Base-by-base conservation (phyloP, 257 asterid species). In the Forsythia suspensa region DNA sequence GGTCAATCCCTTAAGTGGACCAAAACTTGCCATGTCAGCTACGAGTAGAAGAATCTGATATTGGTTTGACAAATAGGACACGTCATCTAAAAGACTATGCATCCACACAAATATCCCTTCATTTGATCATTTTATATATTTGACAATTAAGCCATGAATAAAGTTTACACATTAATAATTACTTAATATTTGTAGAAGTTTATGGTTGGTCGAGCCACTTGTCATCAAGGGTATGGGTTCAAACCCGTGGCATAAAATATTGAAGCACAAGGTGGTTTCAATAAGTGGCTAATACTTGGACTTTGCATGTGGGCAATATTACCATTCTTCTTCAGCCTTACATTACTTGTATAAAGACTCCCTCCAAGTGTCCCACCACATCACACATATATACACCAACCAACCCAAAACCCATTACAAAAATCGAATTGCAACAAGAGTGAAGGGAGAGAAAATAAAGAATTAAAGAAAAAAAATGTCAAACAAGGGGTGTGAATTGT, bases 401-500 rank as follows among this genome's bases (percentile, higher is more conserved):
- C 29, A 40, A n/a, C 21, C 18, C 29, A 24, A 40, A 38, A 10
- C 20, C 51, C 39, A 36, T 8, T 0, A 61, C 69, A 24, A 61
- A 24, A 9, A 6, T 51, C 51, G 21, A 34, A 76, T 29, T 29
- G 39, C 10, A 41, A 8, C 44, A 15, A 71, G 52, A 44, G 0
- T 43, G 4, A 7, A 15, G 1, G 34, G 76, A 48, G 21, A 3
- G 3, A 29, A 6, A 34, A 0, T 13, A 11, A 6, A 15, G 11
- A 8, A 9, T 9, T 55, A 24, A 4, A 57, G 37, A 13, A 16
- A 57, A 71, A 10, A 5, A 61, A 84, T 80, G 90, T 21, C 83
- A 69, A 79, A 68, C 15, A 79, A 80, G 68, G 85, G 76, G 21
- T 88, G 92, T n/a, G 92, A 88, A 76, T 83, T 88, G 13, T 88